Base-by-base conservation (phyloP, 345 rosid species). In the Ceriops zippeliana region DNA sequence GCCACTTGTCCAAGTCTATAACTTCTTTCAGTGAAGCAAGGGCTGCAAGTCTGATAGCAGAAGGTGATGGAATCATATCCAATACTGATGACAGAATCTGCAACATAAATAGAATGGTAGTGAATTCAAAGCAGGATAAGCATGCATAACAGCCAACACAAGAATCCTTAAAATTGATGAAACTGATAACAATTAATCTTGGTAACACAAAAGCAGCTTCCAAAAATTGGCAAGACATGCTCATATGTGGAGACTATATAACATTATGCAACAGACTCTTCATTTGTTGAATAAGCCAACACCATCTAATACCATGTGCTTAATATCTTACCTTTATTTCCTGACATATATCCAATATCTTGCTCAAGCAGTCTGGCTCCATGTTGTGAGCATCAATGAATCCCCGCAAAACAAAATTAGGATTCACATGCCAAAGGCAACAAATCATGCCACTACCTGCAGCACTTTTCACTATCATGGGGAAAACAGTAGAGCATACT, bases 1-100 rank as follows among this genome's bases (percentile, higher is more conserved):
- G 81, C 99, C 99, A 95, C 75, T 81, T 83, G 70, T 95, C 99
- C 69, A 95, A 84, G 80, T 89, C 96, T 67, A 88, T 51, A 70
- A 77, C 75, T 52, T 88, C 99, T 78, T 86, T 87, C 69, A 78
- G 70, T 64, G 97, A 87, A 71, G 97, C 99, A 75, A 89, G 84
- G 58, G 89, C 89, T 31, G 97, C 96, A 75, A 95, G 79, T 83
- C 89, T 83, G 65, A 95, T 83, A 67, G 89, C 85, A 60, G 70
- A 80, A 62, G 90, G 74, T 72, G 81, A 81, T 68, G 99, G 96
- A 64, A 89, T 76, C 84, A 82, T 79, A 77, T 91, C 96, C 72
- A 95, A 73, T 31, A 91, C 92, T 54, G 74, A 68, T 58, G 83
- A 67, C 58, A 95, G 71, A 74, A 95, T 91, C 99, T 95, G 88